Evolutionary conservation across 2,329 filamentous ascomycete species (phyloP), one percentile per base, ranked within the genome.

Genomic region (Chrysoporthe deuterocubensis): DNA sequence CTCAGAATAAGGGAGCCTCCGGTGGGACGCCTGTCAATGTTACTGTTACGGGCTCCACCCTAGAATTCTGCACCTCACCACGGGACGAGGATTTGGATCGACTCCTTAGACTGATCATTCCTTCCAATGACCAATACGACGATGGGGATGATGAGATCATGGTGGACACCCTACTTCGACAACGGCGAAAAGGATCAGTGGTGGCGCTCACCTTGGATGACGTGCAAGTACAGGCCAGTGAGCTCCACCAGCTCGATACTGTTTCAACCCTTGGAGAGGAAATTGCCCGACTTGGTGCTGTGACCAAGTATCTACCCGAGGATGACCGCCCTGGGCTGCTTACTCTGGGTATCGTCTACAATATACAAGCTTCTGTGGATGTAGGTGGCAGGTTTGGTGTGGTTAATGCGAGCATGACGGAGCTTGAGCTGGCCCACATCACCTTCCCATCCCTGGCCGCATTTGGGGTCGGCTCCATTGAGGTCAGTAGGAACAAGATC

Each of bases 261-360:
- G 82, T 99, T 16, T 87, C 90, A 8, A 85, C 85, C 13, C 84
- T 99, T 9, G 90, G 87, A 0, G 90, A 92, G 71, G 96, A 99
- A 74, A 77, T 98, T 61, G 85, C 90, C 6, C 93, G 92, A 72
- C 83, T 99, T 5, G 92, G 94, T 0, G 94, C 90, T 0, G 93
- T 99, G 37, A 88, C 95, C 7, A 98, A 97, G 76, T 98, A 98
- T 76, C 84, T 99, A 2, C 95, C 96, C 0, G 95, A 99, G 73
- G 96, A 99, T 78, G 95, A 99, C 73, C 88, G 94, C 1, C 96
- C 96, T 2, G 96, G 96, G 0, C 82, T 98, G 26, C 82, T 99
- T 48, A 94, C 90, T 0, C 82, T 99, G 48, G 83, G 86, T 0
- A 82, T 88, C 42, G 78, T 97, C 64, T 87, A 89, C 64, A 87